These are phyloP conservation scores for Hanseniaspora valbyensis DNA, from an alignment of 805 yeast genomes.

Conservation along the genomic window DNA sequence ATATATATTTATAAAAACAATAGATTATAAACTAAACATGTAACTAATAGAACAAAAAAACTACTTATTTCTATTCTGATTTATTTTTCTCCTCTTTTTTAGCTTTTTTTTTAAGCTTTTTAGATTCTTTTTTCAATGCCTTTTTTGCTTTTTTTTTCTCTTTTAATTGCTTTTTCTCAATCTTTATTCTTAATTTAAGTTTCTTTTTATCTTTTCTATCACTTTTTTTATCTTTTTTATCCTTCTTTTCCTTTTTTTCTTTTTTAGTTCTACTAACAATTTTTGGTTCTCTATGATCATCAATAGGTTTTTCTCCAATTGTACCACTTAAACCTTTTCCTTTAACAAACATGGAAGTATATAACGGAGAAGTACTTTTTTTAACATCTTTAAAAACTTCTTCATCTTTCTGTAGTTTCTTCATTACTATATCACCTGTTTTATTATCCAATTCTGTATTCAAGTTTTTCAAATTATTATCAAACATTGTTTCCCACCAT, in stretches of 20 bases:
- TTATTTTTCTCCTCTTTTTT: conserved; percentile 22
- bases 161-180: conserved; percentile 18
- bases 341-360: conserved; percentile 63
- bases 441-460: conserved; percentile 37
- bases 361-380: conserved; percentile 57
- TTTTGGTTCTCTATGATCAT: conserved; percentile 13
- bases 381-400: conserved; percentile 38
- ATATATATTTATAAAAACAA: neutral
- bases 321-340: conserved; percentile 84
- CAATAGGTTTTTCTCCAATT: conserved; percentile 30
- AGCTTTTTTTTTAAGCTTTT: conserved; percentile 16
- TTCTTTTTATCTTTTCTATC: conserved; percentile 18
- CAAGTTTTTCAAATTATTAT: conserved; percentile 74
- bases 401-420: conserved; percentile 38
- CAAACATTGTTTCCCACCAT: conserved; percentile 97
- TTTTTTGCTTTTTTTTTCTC: conserved; percentile 17
- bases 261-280: conserved; percentile 13
- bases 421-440: conserved; percentile 34
- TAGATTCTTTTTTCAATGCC: conserved; percentile 17
- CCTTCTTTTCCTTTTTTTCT: conserved; percentile 15
- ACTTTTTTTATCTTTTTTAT: conserved; percentile 18
- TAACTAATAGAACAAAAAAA: no score
- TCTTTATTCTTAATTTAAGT: conserved; percentile 17
- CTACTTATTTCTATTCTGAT: conserved; percentile 19
- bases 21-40: no score